Evolutionary conservation across 768 basidiomycete genomes (phyloP).

Genomic region (Brasilioporus rufonigricans): DNA sequence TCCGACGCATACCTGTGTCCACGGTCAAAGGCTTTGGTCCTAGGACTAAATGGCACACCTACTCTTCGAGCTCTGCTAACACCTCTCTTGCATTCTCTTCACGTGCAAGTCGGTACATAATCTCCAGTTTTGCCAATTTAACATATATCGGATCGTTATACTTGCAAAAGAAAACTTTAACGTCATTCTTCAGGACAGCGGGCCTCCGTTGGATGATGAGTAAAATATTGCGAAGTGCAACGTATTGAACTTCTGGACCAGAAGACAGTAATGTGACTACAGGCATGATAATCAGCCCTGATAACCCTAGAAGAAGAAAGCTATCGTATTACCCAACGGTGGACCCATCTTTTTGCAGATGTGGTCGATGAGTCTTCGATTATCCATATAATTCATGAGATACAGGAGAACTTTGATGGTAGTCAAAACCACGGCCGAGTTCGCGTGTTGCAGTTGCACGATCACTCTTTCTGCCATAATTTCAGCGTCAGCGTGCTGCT

Average conservation of each 20-base stretch:
- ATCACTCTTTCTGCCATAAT: constrained; percentile 94
- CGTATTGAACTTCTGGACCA: constrained; percentile 98
- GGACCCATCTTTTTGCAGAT: constrained; percentile 99
- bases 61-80: constrained; percentile 94
- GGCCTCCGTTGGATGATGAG: constrained; percentile 96
- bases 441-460: constrained; percentile 94
- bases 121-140: constrained; percentile 96
- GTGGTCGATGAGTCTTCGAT: constrained; percentile 77
- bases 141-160: constrained; percentile 99
- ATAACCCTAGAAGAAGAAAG: neutral
- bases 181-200: constrained; percentile 90
- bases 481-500: constrained; percentile 84
- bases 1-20: constrained; percentile 88
- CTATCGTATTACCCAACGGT: constrained; percentile 68
- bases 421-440: constrained; percentile 98
- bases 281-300: constrained; percentile 1
- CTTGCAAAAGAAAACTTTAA: constrained; percentile 99
- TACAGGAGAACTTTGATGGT: constrained; percentile 94
- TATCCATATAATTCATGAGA: constrained; percentile 99
- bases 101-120: constrained; percentile 97
- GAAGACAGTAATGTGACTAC: constrained; percentile 93
- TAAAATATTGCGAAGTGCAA: constrained; percentile 93
- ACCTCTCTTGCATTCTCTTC: constrained; percentile 93
- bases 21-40: neutral
- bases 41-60: constrained; percentile 22